Base-by-base conservation (phyloP, 768 basidiomycete species). In the Amanita fuliginea region DNA sequence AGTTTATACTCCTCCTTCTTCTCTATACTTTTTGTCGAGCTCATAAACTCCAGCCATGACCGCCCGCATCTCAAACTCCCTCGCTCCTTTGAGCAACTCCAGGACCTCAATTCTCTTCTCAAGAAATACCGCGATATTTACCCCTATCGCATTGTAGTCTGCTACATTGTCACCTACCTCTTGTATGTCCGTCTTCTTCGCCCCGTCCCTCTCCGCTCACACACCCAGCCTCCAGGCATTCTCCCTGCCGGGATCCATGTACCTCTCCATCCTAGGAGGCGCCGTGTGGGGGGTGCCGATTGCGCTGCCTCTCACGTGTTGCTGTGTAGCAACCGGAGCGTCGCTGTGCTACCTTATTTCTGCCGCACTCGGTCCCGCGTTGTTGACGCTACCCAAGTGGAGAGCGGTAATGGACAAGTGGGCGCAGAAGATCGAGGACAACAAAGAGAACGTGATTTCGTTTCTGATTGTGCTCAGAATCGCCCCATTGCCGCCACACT, bases 221-320 rank as follows among this genome's bases (percentile, higher is more conserved):
- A 21, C 18, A 18, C 34, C 8, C 60, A 95, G 93, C 67, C 73
- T 97, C 6, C 94, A 98, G 72, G 91, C 92, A 0, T 98, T 97
- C 67, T 94, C 93, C 6, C 75, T 97, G 11, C 94, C 95, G 0
- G 94, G 94, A 1, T 95, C 92, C 37, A 95, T 98, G 93, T 98
- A 98, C 62, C 78, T 98, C 42, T 92, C 92, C 47, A 96, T 98
- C 59, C 80, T 97, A 10, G 93, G 88, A 16, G 95, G 95, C 30
- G 95, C 95, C 0, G 86, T 96, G 3, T 98, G 92, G 83, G 94
- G 94, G 34, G 83, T 95, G 24, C 67, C 87, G 2, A 68, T 81
- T 9, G 94, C 94, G 0, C 74, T 97, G 4, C 85, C 88, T 4
- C 76, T 98, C n/a, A 86, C 86, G 8, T 97, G 94, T 58, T 77